Evolutionary conservation across 2,329 filamentous ascomycete genomes (phyloP), one percentile per base, ranked within the genome.

Genomic region (Xylaria sp.): DNA sequence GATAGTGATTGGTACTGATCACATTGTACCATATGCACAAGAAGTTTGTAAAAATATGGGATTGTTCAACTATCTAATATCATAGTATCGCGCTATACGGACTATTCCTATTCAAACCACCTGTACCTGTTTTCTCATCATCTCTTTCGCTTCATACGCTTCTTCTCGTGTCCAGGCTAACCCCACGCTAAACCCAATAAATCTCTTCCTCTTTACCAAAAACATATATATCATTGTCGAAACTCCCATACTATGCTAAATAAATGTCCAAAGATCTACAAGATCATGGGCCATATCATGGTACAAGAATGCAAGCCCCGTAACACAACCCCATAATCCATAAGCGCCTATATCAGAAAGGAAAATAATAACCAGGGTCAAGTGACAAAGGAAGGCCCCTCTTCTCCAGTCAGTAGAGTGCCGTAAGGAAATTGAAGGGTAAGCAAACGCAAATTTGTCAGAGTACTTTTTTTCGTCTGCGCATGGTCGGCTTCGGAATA

Each of bases 171-270:
- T 24, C 19, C 7, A 45, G 6, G 21, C 47, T 42, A 19, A 42
- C 5, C 34, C 42, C 19, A 42, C 2, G 14, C 39, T 14, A 14
- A 42, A 17, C 12, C 17, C 19, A 42, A 58, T 21, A 47, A 12
- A 11, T 53, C 48, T 45, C 59, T 47, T 50, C 50, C 30, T 69
- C 65, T 61, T 64, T 48, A 27, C 53, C 47, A 36, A 8, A 36
- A 45, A 42, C 19, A 32, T 61, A 55, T 61, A 55, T 47, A 57
- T 36, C 34, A 7, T 54, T 47, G 17, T 58, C 24, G 48, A 66
- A 64, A 70, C 69, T 66, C 69, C 65, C 47, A 51, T 56, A 62
- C 19, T 45, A 71, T 71, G 69, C 66, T 42, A 39, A 56, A 61
- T n/a, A 53, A 61, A 67, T 50, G 47, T 32, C 53, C 21, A 2